Evolutionary conservation across 352 stramenopile species (phyloP).

Genomic region (Phytopythium mirpurense): DNA sequence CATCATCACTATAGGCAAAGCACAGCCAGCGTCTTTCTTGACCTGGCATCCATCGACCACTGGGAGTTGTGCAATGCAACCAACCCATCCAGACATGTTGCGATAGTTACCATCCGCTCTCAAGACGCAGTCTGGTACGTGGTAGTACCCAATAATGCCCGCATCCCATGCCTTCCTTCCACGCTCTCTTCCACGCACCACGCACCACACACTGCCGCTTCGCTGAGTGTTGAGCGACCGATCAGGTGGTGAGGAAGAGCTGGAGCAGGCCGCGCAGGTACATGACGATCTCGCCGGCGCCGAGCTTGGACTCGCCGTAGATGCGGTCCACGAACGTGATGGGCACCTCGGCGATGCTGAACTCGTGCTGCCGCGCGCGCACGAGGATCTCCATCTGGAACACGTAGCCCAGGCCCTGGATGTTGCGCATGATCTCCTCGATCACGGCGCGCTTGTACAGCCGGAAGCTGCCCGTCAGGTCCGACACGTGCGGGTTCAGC

Average conservation of each 20-base stretch:
- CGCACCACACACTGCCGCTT: too few species aligned
- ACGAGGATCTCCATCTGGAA: slow-evolving; percentile 99
- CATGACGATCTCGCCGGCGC: slow-evolving; percentile 95
- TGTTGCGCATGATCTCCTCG: slow-evolving; percentile 91
- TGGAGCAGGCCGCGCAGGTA: slow-evolving; percentile 96
- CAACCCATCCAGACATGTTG: too few species aligned
- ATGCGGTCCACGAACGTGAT: slow-evolving; percentile 99
- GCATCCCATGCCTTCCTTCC: too few species aligned
- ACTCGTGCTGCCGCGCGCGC: slow-evolving; percentile 87
- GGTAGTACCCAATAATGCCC: too few species aligned
- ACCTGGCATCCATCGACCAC: too few species aligned
- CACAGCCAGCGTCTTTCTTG: too few species aligned
- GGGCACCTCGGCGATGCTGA: slow-evolving; percentile 93
- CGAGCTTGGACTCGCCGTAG: slow-evolving; percentile 98
- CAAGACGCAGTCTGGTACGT: too few species aligned
- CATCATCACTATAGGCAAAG: background rate
- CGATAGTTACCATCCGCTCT: too few species aligned
- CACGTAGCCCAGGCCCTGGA: slow-evolving; percentile 92
- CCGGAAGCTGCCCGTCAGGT: slow-evolving; percentile 97
- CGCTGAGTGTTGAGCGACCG: too few species aligned
- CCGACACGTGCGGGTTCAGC: slow-evolving; percentile 92
- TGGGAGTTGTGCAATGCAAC: too few species aligned
- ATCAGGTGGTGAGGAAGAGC: slow-evolving; percentile 94
- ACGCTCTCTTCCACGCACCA: too few species aligned
- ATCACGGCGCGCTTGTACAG: slow-evolving; percentile 96